phyloP scores from a whole-genome alignment of 2,329 filamentous ascomycete genomes.

The Colletotrichum salicis region DNA sequence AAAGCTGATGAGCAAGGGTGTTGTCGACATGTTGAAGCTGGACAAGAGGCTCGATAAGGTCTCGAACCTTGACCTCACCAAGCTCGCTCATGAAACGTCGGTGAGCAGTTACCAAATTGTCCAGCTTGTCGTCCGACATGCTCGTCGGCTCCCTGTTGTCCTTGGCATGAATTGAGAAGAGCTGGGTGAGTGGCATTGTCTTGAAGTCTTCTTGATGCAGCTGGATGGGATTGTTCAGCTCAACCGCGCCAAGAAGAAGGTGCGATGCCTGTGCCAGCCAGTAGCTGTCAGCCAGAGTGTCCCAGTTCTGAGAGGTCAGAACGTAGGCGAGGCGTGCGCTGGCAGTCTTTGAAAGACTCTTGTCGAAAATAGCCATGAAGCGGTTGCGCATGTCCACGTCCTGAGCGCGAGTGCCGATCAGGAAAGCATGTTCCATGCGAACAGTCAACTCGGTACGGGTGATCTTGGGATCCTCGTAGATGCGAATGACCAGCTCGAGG shows the following conservation, averaged over 20 bases:
- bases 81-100: slow-evolving; percentile 86
- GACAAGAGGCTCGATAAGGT: slow-evolving; percentile 87
- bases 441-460: slow-evolving; percentile 95
- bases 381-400: slow-evolving; percentile 97
- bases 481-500: slow-evolving; percentile 93
- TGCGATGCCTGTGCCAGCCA: slow-evolving; percentile 97
- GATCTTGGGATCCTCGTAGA: slow-evolving; percentile 98
- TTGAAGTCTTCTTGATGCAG: slow-evolving; percentile 88
- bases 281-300: slow-evolving; percentile 92
- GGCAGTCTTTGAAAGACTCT: slow-evolving; percentile 90
- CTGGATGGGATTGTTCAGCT: slow-evolving; percentile 82
- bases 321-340: slow-evolving; percentile 91
- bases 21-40: slow-evolving; percentile 93
- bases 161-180: slow-evolving; percentile 78
- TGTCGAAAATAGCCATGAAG: slow-evolving; percentile 96
- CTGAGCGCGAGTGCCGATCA: slow-evolving; percentile 91
- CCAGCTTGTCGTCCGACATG: slow-evolving; percentile 85
- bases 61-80: slow-evolving; percentile 85
- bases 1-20: slow-evolving; percentile 85
- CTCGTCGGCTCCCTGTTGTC: slow-evolving; percentile 72
- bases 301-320: slow-evolving; percentile 94
- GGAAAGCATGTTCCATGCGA: slow-evolving; percentile 96
- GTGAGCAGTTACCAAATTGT: slow-evolving; percentile 80
- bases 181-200: slow-evolving; percentile 76
- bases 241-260: slow-evolving; percentile 88